Conservation (phyloP, 352 stramenopile genomes). For the Globisporangium acanthophoron region DNA sequence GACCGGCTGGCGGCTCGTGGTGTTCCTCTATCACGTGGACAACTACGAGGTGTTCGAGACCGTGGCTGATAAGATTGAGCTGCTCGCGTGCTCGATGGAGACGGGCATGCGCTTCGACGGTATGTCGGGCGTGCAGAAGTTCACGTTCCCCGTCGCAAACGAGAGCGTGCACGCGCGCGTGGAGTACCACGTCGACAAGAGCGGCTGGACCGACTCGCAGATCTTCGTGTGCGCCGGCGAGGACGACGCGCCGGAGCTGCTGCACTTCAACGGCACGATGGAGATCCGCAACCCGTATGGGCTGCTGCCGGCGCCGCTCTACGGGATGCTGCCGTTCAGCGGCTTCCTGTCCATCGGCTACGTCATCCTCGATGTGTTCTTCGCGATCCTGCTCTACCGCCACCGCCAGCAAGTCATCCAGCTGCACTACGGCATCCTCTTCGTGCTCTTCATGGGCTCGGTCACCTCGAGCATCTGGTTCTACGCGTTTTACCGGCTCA, state of each 20-base stretch:
- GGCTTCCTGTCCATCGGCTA: slow-evolving; percentile 69
- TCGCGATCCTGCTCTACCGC: slow-evolving; percentile 55
- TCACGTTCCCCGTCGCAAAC: slow-evolving; percentile 61
- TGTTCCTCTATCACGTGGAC: slow-evolving; percentile 83
- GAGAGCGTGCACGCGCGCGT: slow-evolving; percentile 38
- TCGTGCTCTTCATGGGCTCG: slow-evolving; percentile 76
- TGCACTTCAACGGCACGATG: slow-evolving; percentile 65
- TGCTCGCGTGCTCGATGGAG: slow-evolving; percentile 59
- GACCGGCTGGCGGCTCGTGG: slow-evolving; percentile 64
- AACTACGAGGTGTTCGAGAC: slow-evolving; percentile 53
- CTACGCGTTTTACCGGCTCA: slow-evolving; percentile 85
- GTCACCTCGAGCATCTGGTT: slow-evolving; percentile 63
- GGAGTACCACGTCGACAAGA: slow-evolving; percentile 51
- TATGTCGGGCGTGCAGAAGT: slow-evolving; percentile 61
- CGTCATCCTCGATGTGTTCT: slow-evolving; percentile 73
- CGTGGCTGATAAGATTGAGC: slow-evolving; percentile 65
- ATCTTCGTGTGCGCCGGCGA: slow-evolving; percentile 73
- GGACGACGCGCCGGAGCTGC: slow-evolving; percentile 29
- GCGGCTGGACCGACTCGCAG: slow-evolving; percentile 78
- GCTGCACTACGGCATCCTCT: slow-evolving; percentile 79
- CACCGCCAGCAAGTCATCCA: slow-evolving; percentile 71
- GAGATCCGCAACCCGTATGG: slow-evolving; percentile 82
- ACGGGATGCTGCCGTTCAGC: slow-evolving; percentile 84
- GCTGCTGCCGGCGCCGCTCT: slow-evolving; percentile 70
- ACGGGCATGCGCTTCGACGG: slow-evolving; percentile 40